Percentiles rank a stretch among this genome's conserved stretches.
phyloP scores from a whole-genome alignment of 2,329 filamentous ascomycete species.

The Aaosphaeria arxii region DNA sequence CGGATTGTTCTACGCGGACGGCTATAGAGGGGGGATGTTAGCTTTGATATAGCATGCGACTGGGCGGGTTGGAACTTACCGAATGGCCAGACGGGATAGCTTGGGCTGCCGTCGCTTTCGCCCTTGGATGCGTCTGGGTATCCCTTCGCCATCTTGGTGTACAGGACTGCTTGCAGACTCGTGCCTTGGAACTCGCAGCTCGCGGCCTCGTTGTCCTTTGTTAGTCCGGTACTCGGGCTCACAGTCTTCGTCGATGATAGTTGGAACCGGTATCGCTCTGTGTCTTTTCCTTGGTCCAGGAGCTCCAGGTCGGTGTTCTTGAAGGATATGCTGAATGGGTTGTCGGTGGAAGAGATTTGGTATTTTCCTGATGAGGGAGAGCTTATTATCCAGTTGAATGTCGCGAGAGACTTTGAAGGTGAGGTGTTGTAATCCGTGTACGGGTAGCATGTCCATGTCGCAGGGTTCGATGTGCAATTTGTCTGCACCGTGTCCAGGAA shows the following conservation, averaged over 20 bases:
- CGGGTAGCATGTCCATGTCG: slow-evolving; percentile 63
- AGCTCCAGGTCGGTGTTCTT: slow-evolving; percentile 50
- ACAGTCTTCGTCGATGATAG: slow-evolving; percentile 54
- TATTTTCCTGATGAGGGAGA: slow-evolving; percentile 29
- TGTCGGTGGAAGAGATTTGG: slow-evolving; percentile 55
- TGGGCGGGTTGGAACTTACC: slow-evolving; percentile 17
- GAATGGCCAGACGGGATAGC: slow-evolving; percentile 33
- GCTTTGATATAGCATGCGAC: neutral
- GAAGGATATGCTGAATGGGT: slow-evolving; percentile 58
- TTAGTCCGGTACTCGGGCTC: slow-evolving; percentile 46
- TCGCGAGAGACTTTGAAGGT: slow-evolving; percentile 42
- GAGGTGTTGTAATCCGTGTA: slow-evolving; percentile 49
- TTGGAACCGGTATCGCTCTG: slow-evolving; percentile 59
- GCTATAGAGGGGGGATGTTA: slow-evolving; percentile 24
- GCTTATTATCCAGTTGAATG: slow-evolving; percentile 62
- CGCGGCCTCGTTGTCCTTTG: slow-evolving; percentile 44
- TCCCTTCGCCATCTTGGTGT: slow-evolving; percentile 51
- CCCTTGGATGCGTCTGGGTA: slow-evolving; percentile 33
- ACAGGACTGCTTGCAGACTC: slow-evolving; percentile 56
- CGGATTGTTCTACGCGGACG: slow-evolving; percentile 54
- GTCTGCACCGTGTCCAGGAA: slow-evolving; percentile 54
- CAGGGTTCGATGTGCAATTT: slow-evolving; percentile 56
- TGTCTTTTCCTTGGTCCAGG: slow-evolving; percentile 45
- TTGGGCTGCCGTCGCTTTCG: slow-evolving; percentile 30
- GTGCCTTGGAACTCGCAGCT: slow-evolving; percentile 60